Evolutionary conservation across 169 alveolate genomes (phyloP).

Genomic region (Plasmodium gallinaceum): DNA sequence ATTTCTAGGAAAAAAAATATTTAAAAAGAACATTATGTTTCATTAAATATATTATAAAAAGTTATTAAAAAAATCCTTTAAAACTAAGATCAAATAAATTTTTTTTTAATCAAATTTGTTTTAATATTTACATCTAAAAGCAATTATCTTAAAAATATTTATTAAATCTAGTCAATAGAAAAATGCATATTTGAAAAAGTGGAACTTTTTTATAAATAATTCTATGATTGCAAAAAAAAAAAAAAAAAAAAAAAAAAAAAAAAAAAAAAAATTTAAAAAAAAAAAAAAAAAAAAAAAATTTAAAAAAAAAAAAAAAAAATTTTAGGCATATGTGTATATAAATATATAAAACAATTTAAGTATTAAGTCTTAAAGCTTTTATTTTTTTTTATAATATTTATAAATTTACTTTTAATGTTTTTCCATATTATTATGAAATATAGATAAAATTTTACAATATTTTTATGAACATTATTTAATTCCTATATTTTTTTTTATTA

Average conservation of each 20-base stretch:
- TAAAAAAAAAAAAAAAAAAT: constrained; percentile 2
- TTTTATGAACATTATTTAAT: no score
- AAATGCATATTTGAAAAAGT: constrained; percentile 17
- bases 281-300: constrained; percentile 28
- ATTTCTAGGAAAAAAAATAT: no score
- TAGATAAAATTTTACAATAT: no score
- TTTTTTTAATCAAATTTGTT: background rate
- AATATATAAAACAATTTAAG: background rate
- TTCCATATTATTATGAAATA: no score
- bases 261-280: constrained; percentile 19
- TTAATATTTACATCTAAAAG: background rate
- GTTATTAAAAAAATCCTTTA: no score
- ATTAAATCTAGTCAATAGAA: background rate
- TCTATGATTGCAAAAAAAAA: constrained; percentile 30
- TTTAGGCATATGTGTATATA: background rate
- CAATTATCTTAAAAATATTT: background rate
- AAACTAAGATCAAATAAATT: background rate
- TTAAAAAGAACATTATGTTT: no score
- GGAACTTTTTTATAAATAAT: constrained; percentile 29
- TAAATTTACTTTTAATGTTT: background rate
- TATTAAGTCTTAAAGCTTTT: background rate
- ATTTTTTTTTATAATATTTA: background rate
- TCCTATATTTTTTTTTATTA: no score
- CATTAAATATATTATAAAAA: no score
- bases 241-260: constrained; percentile 18